Percentiles rank a stretch among this genome's conserved stretches.
Conservation (phyloP, 1,139 yeast genomes). For the Candida tetrigidarum region DNA sequence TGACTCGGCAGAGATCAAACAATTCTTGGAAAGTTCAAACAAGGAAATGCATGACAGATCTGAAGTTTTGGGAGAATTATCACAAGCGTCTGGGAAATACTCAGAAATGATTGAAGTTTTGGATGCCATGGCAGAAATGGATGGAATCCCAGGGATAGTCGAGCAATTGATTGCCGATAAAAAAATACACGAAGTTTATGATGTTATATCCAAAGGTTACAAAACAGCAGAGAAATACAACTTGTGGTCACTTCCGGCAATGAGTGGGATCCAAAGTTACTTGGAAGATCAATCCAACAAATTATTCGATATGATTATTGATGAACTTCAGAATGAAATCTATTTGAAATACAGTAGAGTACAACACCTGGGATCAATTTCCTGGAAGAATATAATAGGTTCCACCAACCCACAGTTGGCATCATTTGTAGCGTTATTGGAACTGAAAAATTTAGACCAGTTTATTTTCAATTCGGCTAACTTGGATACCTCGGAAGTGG, state of each 20-base stretch:
- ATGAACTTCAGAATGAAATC: slow-evolving; percentile 74
- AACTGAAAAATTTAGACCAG: slow-evolving; percentile 56
- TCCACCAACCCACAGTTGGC: slow-evolving; percentile 39
- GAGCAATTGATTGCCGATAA: slow-evolving; percentile 71
- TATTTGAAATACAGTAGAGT: slow-evolving; percentile 53
- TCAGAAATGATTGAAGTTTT: slow-evolving; percentile 73
- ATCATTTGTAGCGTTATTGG: slow-evolving; percentile 38
- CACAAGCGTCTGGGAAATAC: slow-evolving; percentile 63
- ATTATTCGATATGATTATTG: slow-evolving; percentile 73
- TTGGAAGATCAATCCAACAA: slow-evolving; percentile 66
- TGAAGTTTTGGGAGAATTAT: slow-evolving; percentile 64
- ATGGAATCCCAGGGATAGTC: slow-evolving; percentile 61
- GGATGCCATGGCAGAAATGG: slow-evolving; percentile 67
- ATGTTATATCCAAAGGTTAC: slow-evolving; percentile 59
- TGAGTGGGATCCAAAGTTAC: slow-evolving; percentile 59
- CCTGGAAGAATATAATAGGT: slow-evolving; percentile 34
- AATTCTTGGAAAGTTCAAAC: slow-evolving; percentile 54
- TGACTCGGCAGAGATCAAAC: slow-evolving; percentile 53
- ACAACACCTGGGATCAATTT: slow-evolving; percentile 14
- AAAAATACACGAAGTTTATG: slow-evolving; percentile 71
- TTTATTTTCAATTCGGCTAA: slow-evolving; percentile 60
- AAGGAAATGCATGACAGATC: slow-evolving; percentile 57
- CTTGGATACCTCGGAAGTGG: slow-evolving; percentile 57
- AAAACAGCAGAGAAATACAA: slow-evolving; percentile 60
- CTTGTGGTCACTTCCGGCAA: slow-evolving; percentile 65